Conservation (phyloP, 2,329 filamentous ascomycete species). For the Colletotrichum sp. region DNA sequence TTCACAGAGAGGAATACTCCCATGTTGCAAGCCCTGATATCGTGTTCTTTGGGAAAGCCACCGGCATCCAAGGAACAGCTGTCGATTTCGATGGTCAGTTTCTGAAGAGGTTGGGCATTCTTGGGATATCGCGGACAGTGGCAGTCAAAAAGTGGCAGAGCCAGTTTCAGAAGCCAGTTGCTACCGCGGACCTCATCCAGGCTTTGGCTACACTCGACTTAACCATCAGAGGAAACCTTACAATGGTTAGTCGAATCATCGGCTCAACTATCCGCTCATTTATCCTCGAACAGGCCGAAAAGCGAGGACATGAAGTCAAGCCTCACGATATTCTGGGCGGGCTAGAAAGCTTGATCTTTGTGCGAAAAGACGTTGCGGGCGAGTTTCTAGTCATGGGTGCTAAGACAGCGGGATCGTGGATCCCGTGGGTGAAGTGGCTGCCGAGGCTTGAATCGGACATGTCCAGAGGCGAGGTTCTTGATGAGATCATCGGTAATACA, state of each 20-base stretch:
- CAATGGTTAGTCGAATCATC: slow-evolving; percentile 8
- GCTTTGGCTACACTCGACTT: slow-evolving; percentile 1
- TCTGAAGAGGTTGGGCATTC: background rate
- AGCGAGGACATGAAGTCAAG: background rate
- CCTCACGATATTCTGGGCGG: background rate
- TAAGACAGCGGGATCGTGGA: slow-evolving; percentile 5
- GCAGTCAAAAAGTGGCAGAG: slow-evolving; percentile 13
- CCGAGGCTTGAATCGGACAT: slow-evolving; percentile 19
- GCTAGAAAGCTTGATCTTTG: slow-evolving; percentile 10
- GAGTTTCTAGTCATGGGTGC: slow-evolving; percentile 13
- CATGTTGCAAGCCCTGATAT: slow-evolving; percentile 21
- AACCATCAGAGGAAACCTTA: background rate
- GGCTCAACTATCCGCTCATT: background rate
- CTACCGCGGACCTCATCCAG: slow-evolving; percentile 6
- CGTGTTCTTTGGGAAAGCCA: slow-evolving; percentile 28
- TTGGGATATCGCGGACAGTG: background rate
- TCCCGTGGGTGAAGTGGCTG: slow-evolving; percentile 21
- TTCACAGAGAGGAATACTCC: slow-evolving; percentile 27
- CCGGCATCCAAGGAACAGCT: background rate
- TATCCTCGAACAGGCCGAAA: background rate
- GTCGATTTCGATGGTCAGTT: slow-evolving; percentile 3
- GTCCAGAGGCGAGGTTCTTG: background rate
- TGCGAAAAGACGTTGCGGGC: slow-evolving; percentile 15
- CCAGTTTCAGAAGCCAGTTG: background rate
- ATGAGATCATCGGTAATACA: background rate